phyloP scores from a whole-genome alignment of 2,329 filamentous ascomycete genomes.

The Clarireedia sp. region DNA sequence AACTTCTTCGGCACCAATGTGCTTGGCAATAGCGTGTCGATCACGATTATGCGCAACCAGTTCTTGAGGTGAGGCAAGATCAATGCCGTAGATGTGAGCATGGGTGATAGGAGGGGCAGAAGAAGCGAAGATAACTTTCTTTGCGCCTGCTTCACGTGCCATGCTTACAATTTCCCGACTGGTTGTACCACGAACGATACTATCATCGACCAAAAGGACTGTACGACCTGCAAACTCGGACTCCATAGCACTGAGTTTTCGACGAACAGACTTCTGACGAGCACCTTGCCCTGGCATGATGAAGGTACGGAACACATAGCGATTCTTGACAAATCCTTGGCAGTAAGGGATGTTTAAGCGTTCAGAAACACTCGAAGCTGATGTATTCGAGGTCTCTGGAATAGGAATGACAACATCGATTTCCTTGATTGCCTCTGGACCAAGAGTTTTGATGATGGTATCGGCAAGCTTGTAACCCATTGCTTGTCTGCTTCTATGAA shows the following conservation, averaged over 20 bases:
- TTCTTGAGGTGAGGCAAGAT: slow-evolving; percentile 63
- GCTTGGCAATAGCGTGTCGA: slow-evolving; percentile 50
- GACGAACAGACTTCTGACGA: slow-evolving; percentile 76
- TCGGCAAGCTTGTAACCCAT: slow-evolving; percentile 80
- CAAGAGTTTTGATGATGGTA: slow-evolving; percentile 59
- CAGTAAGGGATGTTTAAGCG: slow-evolving; percentile 68
- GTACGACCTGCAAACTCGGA: slow-evolving; percentile 76
- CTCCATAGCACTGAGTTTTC: slow-evolving; percentile 82
- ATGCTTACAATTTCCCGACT: slow-evolving; percentile 72
- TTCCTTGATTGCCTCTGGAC: slow-evolving; percentile 59
- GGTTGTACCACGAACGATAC: slow-evolving; percentile 80
- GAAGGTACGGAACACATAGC: slow-evolving; percentile 82
- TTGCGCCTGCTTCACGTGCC: slow-evolving; percentile 76
- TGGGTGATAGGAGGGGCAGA: slow-evolving; percentile 78
- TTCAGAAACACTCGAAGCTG: slow-evolving; percentile 69
- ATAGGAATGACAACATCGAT: slow-evolving; percentile 84
- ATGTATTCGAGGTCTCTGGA: slow-evolving; percentile 74
- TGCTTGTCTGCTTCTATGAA: slow-evolving; percentile 73
- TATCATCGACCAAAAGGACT: slow-evolving; percentile 82
- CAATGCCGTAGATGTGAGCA: slow-evolving; percentile 81
- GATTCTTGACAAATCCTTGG: slow-evolving; percentile 82
- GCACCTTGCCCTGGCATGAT: slow-evolving; percentile 78
- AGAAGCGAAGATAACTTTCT: slow-evolving; percentile 73
- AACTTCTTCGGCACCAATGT: slow-evolving; percentile 68
- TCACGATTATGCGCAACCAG: slow-evolving; percentile 63